phyloP scores from a whole-genome alignment of 2,329 filamentous ascomycete genomes.

The Cladosporium sp. region DNA sequence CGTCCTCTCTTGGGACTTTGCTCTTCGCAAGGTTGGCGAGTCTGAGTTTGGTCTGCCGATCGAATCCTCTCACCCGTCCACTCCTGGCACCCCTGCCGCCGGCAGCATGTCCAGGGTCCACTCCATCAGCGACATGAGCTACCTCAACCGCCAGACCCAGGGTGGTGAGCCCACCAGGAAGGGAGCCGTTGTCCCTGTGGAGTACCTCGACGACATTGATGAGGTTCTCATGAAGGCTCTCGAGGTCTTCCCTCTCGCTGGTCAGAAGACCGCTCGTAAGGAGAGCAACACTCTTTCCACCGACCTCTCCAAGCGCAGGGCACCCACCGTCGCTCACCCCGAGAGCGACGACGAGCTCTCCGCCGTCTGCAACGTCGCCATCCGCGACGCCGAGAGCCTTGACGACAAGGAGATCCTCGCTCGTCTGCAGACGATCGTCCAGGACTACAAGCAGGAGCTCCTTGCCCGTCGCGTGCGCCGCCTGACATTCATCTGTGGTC shows the following conservation, averaged over 20 bases:
- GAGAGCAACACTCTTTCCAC: slow-evolving; percentile 60
- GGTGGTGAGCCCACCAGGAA: slow-evolving; percentile 73
- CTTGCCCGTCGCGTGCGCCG: slow-evolving; percentile 79
- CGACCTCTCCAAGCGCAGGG: slow-evolving; percentile 72
- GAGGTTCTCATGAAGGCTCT: slow-evolving; percentile 81
- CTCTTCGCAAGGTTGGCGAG: slow-evolving; percentile 88
- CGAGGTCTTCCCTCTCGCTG: slow-evolving; percentile 68
- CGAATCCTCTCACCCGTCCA: slow-evolving; percentile 75
- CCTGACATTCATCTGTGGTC: slow-evolving; percentile 93
- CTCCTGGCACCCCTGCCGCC: slow-evolving; percentile 59
- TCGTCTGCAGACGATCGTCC: slow-evolving; percentile 73
- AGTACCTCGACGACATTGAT: slow-evolving; percentile 91
- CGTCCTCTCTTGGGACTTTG: slow-evolving; percentile 90
- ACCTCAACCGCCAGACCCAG: slow-evolving; percentile 70
- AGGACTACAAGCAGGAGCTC: slow-evolving; percentile 81
- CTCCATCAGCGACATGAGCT: slow-evolving; percentile 96
- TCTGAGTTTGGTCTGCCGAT: slow-evolving; percentile 83
- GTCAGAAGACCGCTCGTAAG: slow-evolving; percentile 44
- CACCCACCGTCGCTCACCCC: slow-evolving; percentile 49
- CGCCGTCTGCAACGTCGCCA: slow-evolving; percentile 87
- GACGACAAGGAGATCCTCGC: slow-evolving; percentile 78
- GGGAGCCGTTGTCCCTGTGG: slow-evolving; percentile 91
- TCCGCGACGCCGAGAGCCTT: slow-evolving; percentile 80
- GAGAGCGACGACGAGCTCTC: slow-evolving; percentile 75
- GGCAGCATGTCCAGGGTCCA: slow-evolving; percentile 77